Percentiles rank a stretch among this genome's conserved stretches.
Evolutionary conservation across 1,139 yeast genomes (phyloP).

Genomic region (Yamadazyma songkhlaensis): DNA sequence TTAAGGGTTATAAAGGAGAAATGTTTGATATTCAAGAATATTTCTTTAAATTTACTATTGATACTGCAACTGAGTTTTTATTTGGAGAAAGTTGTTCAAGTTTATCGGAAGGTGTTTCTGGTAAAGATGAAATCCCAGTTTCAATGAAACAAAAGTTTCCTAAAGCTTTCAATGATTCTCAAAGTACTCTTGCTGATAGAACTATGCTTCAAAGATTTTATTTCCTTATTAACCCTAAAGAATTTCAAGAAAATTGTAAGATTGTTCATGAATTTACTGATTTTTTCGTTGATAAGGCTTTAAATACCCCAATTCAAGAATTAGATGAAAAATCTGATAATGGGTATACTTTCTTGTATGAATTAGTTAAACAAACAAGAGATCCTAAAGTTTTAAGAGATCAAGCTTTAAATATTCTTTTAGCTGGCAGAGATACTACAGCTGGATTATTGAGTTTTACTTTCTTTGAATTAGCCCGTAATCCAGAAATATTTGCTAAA

Average conservation of each 20-base stretch:
- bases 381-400: constrained; percentile 49
- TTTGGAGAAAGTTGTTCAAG: constrained; percentile 51
- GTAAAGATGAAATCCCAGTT: constrained; percentile 3
- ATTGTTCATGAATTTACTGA: constrained; percentile 33
- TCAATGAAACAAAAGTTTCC: constrained; percentile 32
- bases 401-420: constrained; percentile 48
- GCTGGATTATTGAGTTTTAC: constrained; percentile 51
- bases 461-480: constrained; percentile 44
- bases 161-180: constrained; percentile 40
- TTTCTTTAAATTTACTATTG: constrained; percentile 49
- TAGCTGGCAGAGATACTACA: constrained; percentile 60
- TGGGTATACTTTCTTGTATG: constrained; percentile 50
- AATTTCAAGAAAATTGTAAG: constrained; percentile 28
- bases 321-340: constrained; percentile 29
- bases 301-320: constrained; percentile 26
- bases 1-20: constrained; percentile 23
- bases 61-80: constrained; percentile 55
- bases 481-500: constrained; percentile 37
- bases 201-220: constrained; percentile 34
- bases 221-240: constrained; percentile 27
- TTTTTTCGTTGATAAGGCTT: constrained; percentile 27
- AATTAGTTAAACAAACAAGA: constrained; percentile 48
- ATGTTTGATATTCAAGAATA: constrained; percentile 44
- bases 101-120: constrained; percentile 29
- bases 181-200: constrained; percentile 33